Evolutionary conservation across 352 stramenopile genomes (phyloP), one percentile per base, ranked within the genome.

Genomic region (Globisporangium nagaii): DNA sequence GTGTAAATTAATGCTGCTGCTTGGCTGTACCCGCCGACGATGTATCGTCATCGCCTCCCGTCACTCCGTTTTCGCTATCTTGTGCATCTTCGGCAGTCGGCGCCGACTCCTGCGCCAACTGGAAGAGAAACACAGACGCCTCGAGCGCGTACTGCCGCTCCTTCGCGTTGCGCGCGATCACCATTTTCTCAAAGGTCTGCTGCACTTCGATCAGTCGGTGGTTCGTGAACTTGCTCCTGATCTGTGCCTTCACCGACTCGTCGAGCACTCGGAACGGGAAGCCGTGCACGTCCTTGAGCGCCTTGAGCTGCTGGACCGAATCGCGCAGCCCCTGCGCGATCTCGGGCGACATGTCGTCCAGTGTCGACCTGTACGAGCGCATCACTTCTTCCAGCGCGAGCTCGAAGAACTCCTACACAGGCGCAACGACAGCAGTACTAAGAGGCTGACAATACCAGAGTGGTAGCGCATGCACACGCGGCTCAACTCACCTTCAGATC

Each of bases 131-230:
- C 20, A 90, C 62, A 2, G 66, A 64, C 11, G 73, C 67, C 30
- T 91, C 80, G 45, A 81, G 75, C 19, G 80, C 78, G 7, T 76
- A 17, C 40, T 81, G 70, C 15, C 72, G 68, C 40, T 88, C 78
- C 31, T 71, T 64, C 13, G 65, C 45, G 42, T 63, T 79, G 36
- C 68, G 70, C 0, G 78, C 80, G 40, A 86, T 69, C 47, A 91
- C 69, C 8, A 89, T 51, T 28, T 66, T 72, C 49, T 89, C 75
- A 31, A 89, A 91, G 12, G 66, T 70, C 32, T 79, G 71, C 61
- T 91, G 80, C 24, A 89, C 58, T 40, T 86, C 76, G 4, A 83
- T 71, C 10, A 89, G 60, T 13, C 78, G 71, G 47, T 88, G 75
- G 40, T 85, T 75, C 17, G 65, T 31, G 43, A 89, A 89, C 19